Evolutionary conservation across 345 rosid species (phyloP), one percentile per base, ranked within the genome.

Genomic region (Trapa incisa): DNA sequence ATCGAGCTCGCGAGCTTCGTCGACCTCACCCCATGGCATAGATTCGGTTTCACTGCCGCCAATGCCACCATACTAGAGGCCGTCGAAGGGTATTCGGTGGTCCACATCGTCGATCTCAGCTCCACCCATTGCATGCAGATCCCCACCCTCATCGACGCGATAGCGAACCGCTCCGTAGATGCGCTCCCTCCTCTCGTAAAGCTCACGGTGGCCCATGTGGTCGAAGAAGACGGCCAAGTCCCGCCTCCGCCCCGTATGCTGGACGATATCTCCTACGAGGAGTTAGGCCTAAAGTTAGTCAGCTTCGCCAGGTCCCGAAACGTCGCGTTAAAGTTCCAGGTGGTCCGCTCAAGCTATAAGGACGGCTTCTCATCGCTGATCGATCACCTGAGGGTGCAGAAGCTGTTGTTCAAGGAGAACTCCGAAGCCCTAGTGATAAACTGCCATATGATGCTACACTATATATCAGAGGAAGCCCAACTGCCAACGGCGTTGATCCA

Each of bases 41-140:
- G 97, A 8, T 93, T 93, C 65, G 98, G 98, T 3, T 93, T 86
- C 83, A 85, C 96, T 0, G 86, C 94, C 0, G 96, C 98, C 6
- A 93, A 90, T 64, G 86, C 94, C 15, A 86, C 89, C 2, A 81
- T 93, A 3, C 64, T 89, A 2, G 96, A 93, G 61, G 93, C 97
- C 0, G 76, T 86, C 3, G 86, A 93, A 67, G 97, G 97, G 63
- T 83, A 75, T 65, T 77, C 94, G 0, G 77, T 81, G 6, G 73
- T 93, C 37, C 98, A 90, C 70, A 88, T 93, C 58, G 92, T 93
- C 22, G 98, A 93, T 74, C 73, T 93, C 29, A 87, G 94, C 82
- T 77, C 78, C 56, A 90, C 90, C 3, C 94, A 90, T 65, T 93
- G 96, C 88, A 93, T 93, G 98, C 98, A 93, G 77, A 88, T 93